Evolutionary conservation across 352 stramenopile genomes (phyloP).

Genomic region (Globisporangium iwayamae): DNA sequence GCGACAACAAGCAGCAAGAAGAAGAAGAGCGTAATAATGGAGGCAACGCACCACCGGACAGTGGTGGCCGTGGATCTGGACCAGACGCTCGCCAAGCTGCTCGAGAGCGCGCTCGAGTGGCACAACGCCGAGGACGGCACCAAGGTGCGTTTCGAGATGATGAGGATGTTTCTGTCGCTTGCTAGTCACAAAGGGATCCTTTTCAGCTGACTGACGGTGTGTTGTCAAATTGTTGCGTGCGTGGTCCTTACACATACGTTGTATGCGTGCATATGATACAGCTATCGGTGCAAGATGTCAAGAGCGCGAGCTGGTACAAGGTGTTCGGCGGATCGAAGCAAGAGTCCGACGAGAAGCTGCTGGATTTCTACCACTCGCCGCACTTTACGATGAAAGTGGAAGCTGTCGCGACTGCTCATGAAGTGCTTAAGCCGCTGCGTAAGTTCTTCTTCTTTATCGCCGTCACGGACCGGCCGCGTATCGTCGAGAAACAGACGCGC

Average conservation of each 20-base stretch:
- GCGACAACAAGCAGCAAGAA: constrained; percentile 4
- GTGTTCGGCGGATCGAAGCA: constrained; percentile 23
- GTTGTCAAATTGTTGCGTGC: background rate
- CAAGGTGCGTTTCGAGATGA: constrained; percentile 22
- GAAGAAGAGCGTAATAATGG: constrained; percentile 13
- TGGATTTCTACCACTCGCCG: constrained; percentile 50
- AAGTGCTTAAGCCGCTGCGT: constrained; percentile 53
- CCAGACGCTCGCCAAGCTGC: constrained; percentile 50
- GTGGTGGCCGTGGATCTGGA: constrained; percentile 64
- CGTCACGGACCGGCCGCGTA: constrained; percentile 53
- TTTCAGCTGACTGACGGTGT: background rate
- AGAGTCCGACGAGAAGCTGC: constrained; percentile 28
- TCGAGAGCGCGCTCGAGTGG: constrained; percentile 45
- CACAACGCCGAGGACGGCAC: constrained; percentile 39
- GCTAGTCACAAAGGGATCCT: background rate
- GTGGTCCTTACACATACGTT: no score
- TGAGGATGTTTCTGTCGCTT: background rate
- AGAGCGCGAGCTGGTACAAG: constrained; percentile 27
- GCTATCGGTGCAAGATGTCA: constrained; percentile 20
- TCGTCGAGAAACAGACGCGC: constrained; percentile 61
- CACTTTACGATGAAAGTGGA: constrained; percentile 36
- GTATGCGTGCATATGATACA: constrained; percentile 5
- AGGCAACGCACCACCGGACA: constrained; percentile 22
- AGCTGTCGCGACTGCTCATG: constrained; percentile 24
- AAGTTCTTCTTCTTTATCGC: constrained; percentile 61